Conservation (phyloP, 768 basidiomycete genomes). For the Ramaria rubella region DNA sequence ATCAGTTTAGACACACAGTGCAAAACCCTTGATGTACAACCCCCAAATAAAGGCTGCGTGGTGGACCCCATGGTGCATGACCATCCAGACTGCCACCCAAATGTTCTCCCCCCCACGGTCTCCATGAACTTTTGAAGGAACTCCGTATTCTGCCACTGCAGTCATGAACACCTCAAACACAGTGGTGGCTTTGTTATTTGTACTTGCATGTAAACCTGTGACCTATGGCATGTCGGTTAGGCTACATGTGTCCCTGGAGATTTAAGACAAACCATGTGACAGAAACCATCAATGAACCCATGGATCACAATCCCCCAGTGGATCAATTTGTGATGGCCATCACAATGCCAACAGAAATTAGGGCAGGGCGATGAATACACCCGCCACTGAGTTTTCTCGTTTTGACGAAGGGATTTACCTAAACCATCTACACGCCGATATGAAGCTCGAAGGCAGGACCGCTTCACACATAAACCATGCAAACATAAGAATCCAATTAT, state of each 20-base stretch:
- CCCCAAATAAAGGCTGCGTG: constrained; percentile 29
- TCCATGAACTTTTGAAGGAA: constrained; percentile 27
- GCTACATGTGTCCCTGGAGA: constrained; percentile 7
- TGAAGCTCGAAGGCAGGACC: background rate
- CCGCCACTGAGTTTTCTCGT: background rate
- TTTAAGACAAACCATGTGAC: background rate
- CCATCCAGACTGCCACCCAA: constrained; percentile 29
- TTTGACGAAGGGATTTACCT: no score
- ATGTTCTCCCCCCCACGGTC: constrained; percentile 34
- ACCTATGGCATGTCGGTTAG: constrained; percentile 14
- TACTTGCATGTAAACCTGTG: constrained; percentile 17
- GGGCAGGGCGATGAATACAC: constrained; percentile 14
- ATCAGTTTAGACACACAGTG: background rate
- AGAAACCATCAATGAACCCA: constrained; percentile 16
- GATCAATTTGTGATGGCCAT: constrained; percentile 15
- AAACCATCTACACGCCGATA: background rate
- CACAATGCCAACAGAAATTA: no score
- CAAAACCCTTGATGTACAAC: constrained; percentile 13
- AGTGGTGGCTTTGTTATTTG: constrained; percentile 22
- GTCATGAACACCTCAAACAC: constrained; percentile 21
- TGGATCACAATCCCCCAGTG: constrained; percentile 14
- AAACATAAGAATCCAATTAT: background rate
- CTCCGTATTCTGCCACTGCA: constrained; percentile 12
- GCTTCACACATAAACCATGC: background rate
- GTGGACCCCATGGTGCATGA: constrained; percentile 25